Percentiles rank a stretch among this genome's conserved stretches.
phyloP scores from a whole-genome alignment of 1,284 basidiomycete species.

The Neolentinus lepideus region DNA sequence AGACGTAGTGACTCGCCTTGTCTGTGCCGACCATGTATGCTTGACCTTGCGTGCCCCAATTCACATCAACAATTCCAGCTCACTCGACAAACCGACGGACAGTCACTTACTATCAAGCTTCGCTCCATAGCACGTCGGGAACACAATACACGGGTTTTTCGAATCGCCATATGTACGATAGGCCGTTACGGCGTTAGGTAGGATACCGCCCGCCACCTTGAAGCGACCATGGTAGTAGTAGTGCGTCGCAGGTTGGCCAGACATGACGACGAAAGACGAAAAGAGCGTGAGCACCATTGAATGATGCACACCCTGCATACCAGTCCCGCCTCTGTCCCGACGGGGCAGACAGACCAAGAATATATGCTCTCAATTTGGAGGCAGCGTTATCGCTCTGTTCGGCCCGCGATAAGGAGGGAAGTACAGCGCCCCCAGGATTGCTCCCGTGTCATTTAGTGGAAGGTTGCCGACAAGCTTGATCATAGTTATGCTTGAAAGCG shows the following conservation, averaged over 20 bases:
- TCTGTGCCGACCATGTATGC: constrained; percentile 43
- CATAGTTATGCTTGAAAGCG: too few species aligned
- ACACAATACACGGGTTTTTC: constrained; percentile 27
- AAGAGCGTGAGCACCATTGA: neutral
- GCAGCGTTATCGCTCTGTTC: too few species aligned
- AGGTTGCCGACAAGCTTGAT: too few species aligned
- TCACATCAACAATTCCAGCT: too few species aligned
- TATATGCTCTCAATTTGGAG: too few species aligned
- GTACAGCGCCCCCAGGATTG: too few species aligned
- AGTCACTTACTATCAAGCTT: constrained; percentile 22
- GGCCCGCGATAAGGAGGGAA: too few species aligned
- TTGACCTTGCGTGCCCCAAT: constrained; percentile 36
- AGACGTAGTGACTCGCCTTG: too few species aligned
- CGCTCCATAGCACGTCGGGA: constrained; percentile 27
- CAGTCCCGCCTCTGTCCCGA: neutral
- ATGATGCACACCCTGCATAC: neutral
- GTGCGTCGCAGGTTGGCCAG: constrained; percentile 15
- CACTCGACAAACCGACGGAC: too few species aligned
- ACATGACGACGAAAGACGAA: neutral
- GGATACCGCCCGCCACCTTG: constrained; percentile 22
- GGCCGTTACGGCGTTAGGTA: constrained; percentile 26
- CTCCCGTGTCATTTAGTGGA: too few species aligned
- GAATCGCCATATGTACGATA: constrained; percentile 29
- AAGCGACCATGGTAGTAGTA: constrained; percentile 29
- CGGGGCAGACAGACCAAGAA: too few species aligned